Evolutionary conservation across 768 basidiomycete genomes (phyloP), one percentile per base, ranked within the genome.

Genomic region (Lactifluus volemus): DNA sequence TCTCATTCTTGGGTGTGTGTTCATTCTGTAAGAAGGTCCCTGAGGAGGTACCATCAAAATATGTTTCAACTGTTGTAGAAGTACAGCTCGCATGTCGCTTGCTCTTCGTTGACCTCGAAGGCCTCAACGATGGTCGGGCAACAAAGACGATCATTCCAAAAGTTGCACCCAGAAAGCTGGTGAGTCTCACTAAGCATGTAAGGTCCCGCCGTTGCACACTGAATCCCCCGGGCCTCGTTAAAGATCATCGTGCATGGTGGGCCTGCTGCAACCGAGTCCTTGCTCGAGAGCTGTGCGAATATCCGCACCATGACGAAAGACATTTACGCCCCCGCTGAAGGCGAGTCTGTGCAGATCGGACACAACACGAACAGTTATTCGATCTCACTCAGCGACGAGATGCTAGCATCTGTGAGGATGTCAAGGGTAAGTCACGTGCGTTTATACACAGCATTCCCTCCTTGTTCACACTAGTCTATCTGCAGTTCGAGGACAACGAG

Each of bases 101-200:
- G 32, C 81, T 94, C 49, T 98, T 90, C 68, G 84, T 98, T 49
- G 96, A 99, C 69, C 85, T 98, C 83, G 97, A 98, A 69, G 97
- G 97, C 34, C 75, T 96, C 55, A 95, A 95, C 67, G 97, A 99
- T 68, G 96, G 96, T 2, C 89, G 96, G 62, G 94, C 97, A 0
- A 86, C 97, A 62, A 98, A 98, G 73, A 94, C 90, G 0, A 97
- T 99, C 64, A 86, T 98, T 5, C 92, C 96, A 3, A 92, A 97
- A 76, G 85, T 99, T 63, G 94, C 96, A 68, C 97, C 97, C 34
- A 81, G 97, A 19, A 95, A 94, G 78, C 85, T 98, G 84, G 96
- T 94, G 58, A 49, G 78, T 74, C 1, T 59, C 1, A 6, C 30
- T 17, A 19, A n/a, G 14, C 7, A 36, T 4, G 11, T 32, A 32